phyloP scores from a whole-genome alignment of 371 early-diverging fungal genomes.

The Dinochytrium kinnereticum region DNA sequence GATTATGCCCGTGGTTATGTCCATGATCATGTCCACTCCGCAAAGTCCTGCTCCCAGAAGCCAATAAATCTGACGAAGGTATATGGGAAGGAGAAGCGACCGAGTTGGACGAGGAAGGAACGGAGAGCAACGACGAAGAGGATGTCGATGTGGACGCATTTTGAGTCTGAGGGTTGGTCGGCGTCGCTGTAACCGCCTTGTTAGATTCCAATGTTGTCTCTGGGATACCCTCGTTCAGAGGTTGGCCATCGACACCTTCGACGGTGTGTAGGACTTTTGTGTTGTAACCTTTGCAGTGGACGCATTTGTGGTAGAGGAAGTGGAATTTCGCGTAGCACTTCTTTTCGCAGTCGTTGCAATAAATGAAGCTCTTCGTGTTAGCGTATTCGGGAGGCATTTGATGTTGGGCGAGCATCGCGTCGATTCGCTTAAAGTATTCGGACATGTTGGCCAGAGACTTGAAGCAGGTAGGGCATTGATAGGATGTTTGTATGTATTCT shows the following conservation, averaged over 20 bases:
- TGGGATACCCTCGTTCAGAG: not conserved
- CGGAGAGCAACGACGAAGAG: too few species aligned
- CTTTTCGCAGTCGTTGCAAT: constrained; percentile 97
- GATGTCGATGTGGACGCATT: not conserved
- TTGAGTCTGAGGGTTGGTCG: not conserved
- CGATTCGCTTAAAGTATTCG: constrained; percentile 82
- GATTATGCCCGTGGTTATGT: too few species aligned
- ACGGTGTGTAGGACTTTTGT: constrained; percentile 83
- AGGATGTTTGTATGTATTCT: constrained; percentile 82
- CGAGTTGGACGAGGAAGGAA: too few species aligned
- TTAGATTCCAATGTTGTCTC: not conserved
- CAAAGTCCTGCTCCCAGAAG: too few species aligned
- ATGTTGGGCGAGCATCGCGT: constrained; percentile 77
- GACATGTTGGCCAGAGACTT: constrained; percentile 91
- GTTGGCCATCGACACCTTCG: constrained; percentile 28
- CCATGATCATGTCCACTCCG: too few species aligned
- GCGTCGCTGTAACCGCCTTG: too few species aligned
- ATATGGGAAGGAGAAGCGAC: too few species aligned
- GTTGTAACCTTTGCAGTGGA: constrained; percentile 86
- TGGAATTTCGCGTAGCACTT: constrained; percentile 85
- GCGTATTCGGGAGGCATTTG: constrained; percentile 93
- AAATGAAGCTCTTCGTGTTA: constrained; percentile 70
- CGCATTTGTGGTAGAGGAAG: constrained; percentile 96
- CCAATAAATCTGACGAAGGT: too few species aligned
- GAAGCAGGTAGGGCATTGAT: constrained; percentile 96